These are phyloP conservation scores for Kitagawia praeruptora DNA, from an alignment of 129 eudicot genomes.

Conservation along the genomic window DNA sequence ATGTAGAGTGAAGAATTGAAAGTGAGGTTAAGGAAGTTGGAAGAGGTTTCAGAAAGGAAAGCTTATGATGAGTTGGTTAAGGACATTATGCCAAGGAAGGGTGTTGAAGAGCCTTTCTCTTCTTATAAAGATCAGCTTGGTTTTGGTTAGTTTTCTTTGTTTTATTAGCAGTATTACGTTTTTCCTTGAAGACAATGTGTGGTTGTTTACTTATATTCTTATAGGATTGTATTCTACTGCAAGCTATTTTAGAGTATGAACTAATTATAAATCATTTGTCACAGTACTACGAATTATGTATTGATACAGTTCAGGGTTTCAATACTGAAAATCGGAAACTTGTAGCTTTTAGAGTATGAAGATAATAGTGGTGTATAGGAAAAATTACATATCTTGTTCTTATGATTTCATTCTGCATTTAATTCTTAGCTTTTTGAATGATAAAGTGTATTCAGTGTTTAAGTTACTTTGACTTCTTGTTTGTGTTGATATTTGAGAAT, in stretches of 20 bases:
- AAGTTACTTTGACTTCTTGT: not conserved
- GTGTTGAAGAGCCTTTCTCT: conserved; percentile 74
- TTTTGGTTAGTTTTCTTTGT: conserved; percentile 39
- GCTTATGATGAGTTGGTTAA: conserved; percentile 77
- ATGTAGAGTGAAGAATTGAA: conserved; percentile 73
- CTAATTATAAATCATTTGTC: not conserved
- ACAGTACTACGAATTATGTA: no score
- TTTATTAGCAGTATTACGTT: not conserved
- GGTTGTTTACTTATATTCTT: not conserved
- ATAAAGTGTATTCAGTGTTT: not conserved
- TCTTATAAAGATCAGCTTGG: conserved; percentile 91
- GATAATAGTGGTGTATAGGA: not conserved
- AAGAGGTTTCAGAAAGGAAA: conserved; percentile 72
- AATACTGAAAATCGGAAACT: not conserved
- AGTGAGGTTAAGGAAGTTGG: conserved; percentile 61
- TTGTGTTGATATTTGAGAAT: not conserved
- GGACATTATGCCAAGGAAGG: conserved; percentile 71
- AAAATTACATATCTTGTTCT: not conserved
- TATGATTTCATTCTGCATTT: not conserved
- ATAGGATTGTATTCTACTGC: not conserved
- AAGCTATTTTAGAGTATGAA: not conserved
- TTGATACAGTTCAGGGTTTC: no score
- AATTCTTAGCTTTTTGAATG: not conserved
- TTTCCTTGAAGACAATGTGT: not conserved
- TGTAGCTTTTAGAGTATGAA: not conserved